Percentiles rank a stretch among this genome's conserved stretches.
Conservation (phyloP, 2,329 filamentous ascomycete species). For the Pseudopyricularia javanii region DNA sequence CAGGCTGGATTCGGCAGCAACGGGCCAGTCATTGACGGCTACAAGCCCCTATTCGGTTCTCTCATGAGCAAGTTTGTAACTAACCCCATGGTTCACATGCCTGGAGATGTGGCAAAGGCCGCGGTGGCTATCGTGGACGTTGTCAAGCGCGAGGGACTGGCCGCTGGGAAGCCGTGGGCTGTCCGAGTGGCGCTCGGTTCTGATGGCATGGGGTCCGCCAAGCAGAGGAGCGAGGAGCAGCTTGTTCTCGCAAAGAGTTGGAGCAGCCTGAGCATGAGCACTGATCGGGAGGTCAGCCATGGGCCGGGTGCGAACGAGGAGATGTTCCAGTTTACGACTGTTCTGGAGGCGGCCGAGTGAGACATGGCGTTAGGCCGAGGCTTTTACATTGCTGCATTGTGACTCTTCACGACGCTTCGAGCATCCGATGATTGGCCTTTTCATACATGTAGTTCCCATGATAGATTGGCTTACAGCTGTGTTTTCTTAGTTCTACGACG, state of each 20-base stretch:
- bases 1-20: slow-evolving; percentile 6
- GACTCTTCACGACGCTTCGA: too few relatives aligned
- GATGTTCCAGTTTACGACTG: background rate
- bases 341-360: too few relatives aligned
- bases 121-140: slow-evolving; percentile 13
- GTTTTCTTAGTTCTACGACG: too few relatives aligned
- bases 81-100: slow-evolving; percentile 12
- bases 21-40: slow-evolving; percentile 3
- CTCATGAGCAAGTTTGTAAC: slow-evolving; percentile 11
- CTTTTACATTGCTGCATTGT: too few relatives aligned
- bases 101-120: slow-evolving; percentile 12
- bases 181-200: slow-evolving; percentile 17
- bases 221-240: slow-evolving; percentile 11
- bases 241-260: slow-evolving; percentile 10
- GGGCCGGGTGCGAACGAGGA: background rate
- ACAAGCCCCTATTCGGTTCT: slow-evolving; percentile 10
- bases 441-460: too few relatives aligned
- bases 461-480: too few relatives aligned
- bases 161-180: slow-evolving; percentile 11
- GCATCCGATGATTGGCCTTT: too few relatives aligned
- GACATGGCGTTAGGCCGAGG: too few relatives aligned
- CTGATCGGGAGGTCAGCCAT: background rate
- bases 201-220: slow-evolving; percentile 14
- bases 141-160: slow-evolving; percentile 14
- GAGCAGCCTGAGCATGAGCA: slow-evolving; percentile 6